These are phyloP conservation scores for Dictyostelium citrinum DNA, from an alignment of 78 protist species.

Conservation along the genomic window DNA sequence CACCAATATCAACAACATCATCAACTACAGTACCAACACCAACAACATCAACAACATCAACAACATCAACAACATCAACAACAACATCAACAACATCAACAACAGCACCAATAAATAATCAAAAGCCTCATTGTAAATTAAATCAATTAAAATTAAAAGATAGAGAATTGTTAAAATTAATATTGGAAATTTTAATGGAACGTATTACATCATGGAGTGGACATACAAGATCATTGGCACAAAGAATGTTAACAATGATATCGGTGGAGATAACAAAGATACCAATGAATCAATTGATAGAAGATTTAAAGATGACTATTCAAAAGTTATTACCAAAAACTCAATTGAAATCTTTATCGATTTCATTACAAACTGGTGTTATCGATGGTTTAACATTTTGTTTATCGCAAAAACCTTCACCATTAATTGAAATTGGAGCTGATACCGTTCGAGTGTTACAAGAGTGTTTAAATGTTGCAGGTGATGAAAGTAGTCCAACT, in stretches of 20 bases:
- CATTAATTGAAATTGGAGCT: not conserved
- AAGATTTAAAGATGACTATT: not conserved
- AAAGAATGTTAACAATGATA: not conserved
- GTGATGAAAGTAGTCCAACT: conserved; percentile 17
- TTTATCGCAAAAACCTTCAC: conserved; percentile 7
- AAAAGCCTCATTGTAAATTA: conserved; percentile 21
- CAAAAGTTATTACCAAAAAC: not conserved
- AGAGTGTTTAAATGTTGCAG: conserved; percentile 33
- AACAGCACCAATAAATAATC: not conserved
- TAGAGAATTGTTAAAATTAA: not conserved
- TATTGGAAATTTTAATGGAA: conserved; percentile 19
- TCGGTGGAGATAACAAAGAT: conserved; percentile 10
- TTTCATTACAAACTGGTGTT: conserved; percentile 29
- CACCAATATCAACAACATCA: not conserved
- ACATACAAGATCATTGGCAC: conserved; percentile 48
- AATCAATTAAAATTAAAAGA: not conserved
- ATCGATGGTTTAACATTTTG: conserved; percentile 42
- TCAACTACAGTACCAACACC: not conserved
- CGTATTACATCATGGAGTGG: not conserved
- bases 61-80: not conserved
- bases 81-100: not conserved
- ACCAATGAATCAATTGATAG: conserved; percentile 8
- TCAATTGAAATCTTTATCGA: not conserved
- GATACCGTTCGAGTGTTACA: conserved; percentile 2
- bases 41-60: not conserved